A percentile compares a stretch with the other conserved stretches of the same genome.
Evolutionary conservation across 495 filamentous ascomycete genomes (phyloP).

Genomic region (Podospora australis): DNA sequence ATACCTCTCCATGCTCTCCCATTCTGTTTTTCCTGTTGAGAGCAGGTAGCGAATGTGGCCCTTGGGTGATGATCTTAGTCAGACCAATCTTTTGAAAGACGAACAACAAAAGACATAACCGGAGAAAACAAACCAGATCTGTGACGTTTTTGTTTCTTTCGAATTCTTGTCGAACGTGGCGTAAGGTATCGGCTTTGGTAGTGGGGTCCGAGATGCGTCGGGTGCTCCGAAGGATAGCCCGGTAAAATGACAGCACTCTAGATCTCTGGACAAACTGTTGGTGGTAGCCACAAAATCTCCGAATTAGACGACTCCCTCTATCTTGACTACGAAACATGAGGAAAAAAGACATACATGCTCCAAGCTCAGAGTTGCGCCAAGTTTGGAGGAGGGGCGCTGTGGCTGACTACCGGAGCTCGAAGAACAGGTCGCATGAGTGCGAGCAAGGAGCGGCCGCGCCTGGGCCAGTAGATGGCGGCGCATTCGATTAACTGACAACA

Average conservation of each 20-base stretch:
- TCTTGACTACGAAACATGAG: too few relatives aligned
- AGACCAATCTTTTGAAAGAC: neutral
- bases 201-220: slow-evolving; percentile 42
- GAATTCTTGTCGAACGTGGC: slow-evolving; percentile 71
- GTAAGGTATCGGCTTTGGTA: slow-evolving; percentile 58
- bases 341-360: slow-evolving; percentile 47
- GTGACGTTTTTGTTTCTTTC: slow-evolving; percentile 63
- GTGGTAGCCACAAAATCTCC: neutral
- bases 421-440: slow-evolving; percentile 35
- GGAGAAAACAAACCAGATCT: slow-evolving; percentile 51
- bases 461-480: slow-evolving; percentile 18
- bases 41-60: slow-evolving; percentile 50
- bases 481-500: too few relatives aligned
- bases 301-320: too few relatives aligned
- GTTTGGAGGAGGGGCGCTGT: slow-evolving; percentile 23
- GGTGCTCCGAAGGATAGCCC: slow-evolving; percentile 48
- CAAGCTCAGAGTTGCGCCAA: slow-evolving; percentile 37
- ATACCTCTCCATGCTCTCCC: slow-evolving; percentile 54
- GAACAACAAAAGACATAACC: neutral
- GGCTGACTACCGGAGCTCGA: neutral
- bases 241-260: slow-evolving; percentile 51
- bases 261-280: slow-evolving; percentile 54
- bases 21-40: slow-evolving; percentile 53
- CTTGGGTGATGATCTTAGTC: slow-evolving; percentile 16
- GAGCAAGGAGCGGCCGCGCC: slow-evolving; percentile 21